Percentiles rank a stretch among this genome's conserved stretches.
Evolutionary conservation across 2,329 filamentous ascomycete species (phyloP).

Genomic region (Sclerotiophoma versabilis): DNA sequence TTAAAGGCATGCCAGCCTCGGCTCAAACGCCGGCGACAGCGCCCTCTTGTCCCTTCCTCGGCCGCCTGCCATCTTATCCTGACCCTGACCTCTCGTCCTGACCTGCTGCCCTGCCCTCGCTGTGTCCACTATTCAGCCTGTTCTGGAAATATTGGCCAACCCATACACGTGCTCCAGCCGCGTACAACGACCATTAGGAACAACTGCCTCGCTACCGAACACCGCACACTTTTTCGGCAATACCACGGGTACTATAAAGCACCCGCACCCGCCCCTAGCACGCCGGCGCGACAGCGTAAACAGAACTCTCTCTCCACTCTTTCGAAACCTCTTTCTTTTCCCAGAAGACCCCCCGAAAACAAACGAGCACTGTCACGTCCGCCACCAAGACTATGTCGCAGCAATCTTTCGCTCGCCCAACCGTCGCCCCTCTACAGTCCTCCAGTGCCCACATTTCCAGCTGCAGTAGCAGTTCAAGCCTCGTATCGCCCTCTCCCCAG

Average conservation of each 20-base stretch:
- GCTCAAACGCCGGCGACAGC: constrained; percentile 16
- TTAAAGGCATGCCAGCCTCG: constrained; percentile 24
- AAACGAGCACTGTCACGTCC: constrained; percentile 2
- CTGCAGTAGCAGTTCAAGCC: constrained; percentile 53
- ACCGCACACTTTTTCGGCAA: constrained; percentile 8
- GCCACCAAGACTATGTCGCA: constrained; percentile 32
- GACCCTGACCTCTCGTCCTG: not conserved
- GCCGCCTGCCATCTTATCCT: constrained; percentile 7
- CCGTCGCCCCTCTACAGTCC: constrained; percentile 47
- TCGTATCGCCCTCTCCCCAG: constrained; percentile 44
- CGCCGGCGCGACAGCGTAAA: constrained; percentile 5
- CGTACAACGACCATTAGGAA: constrained; percentile 1
- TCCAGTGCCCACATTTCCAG: constrained; percentile 39
- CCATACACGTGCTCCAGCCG: not conserved
- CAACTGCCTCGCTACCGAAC: not conserved
- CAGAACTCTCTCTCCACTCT: constrained; percentile 14
- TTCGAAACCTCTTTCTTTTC: constrained; percentile 14
- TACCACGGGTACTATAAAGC: constrained; percentile 10
- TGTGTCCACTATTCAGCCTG: constrained; percentile 11
- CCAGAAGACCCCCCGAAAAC: constrained; percentile 10
- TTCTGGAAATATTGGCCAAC: constrained; percentile 11
- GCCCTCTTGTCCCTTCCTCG: constrained; percentile 5
- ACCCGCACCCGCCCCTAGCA: constrained; percentile 15
- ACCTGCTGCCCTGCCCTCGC: constrained; percentile 1
- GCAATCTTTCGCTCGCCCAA: constrained; percentile 36